phyloP scores from a whole-genome alignment of 768 basidiomycete genomes.

The Mrakia frigida region DNA sequence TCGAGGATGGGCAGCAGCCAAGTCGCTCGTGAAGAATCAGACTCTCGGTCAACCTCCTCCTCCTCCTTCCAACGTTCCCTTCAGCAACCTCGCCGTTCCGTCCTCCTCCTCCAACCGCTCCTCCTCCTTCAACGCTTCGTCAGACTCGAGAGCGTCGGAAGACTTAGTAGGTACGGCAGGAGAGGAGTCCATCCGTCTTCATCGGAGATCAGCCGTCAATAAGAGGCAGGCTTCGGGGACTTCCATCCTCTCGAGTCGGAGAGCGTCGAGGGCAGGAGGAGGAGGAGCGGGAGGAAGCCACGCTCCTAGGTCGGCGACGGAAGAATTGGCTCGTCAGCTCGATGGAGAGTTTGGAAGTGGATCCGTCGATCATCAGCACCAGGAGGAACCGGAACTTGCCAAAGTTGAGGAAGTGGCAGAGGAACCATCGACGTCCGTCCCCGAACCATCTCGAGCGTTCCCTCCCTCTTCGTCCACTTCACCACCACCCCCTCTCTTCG shows the following conservation, averaged over 20 bases:
- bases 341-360: background rate
- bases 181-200: background rate
- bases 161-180: background rate
- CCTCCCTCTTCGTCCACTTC: background rate
- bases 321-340: slow-evolving; percentile 2
- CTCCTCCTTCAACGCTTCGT: background rate
- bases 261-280: background rate
- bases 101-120: background rate
- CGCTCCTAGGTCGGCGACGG: slow-evolving; percentile 1
- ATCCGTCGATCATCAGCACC: background rate
- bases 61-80: background rate
- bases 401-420: background rate
- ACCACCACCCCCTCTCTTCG: background rate
- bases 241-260: background rate
- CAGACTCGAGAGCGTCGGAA: background rate
- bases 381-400: background rate
- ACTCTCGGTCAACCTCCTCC: background rate
- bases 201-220: background rate
- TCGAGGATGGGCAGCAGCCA: slow-evolving; percentile 6
- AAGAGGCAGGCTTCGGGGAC: background rate
- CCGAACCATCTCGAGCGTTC: background rate
- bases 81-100: background rate
- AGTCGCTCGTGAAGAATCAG: background rate
- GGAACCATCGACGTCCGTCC: background rate
- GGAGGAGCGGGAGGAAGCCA: background rate